Percentiles rank a stretch among this genome's conserved stretches.
Conservation (phyloP, 306 rosid genomes). For the cucumber (Cucumis sativus) region DNA sequence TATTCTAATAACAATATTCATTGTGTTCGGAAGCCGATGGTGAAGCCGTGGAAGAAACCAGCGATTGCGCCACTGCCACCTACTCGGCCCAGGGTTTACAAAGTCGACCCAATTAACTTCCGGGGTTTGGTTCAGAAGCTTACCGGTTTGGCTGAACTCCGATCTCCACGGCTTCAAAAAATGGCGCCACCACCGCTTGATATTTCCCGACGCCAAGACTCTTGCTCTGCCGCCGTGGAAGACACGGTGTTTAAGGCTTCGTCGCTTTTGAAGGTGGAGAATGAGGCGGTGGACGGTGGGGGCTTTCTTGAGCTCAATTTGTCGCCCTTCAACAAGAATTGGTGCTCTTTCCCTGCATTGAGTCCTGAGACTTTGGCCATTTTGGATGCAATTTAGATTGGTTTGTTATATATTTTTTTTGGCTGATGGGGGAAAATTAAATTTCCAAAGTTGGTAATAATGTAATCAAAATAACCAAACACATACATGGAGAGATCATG, state of each 20-base stretch:
- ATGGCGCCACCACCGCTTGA: constrained; percentile 19
- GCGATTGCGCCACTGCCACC: constrained; percentile 43
- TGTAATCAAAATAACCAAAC: neutral
- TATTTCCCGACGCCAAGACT: neutral
- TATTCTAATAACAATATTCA: constrained; percentile 18
- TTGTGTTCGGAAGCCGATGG: constrained; percentile 28
- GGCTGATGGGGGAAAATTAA: neutral
- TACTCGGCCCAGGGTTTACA: constrained; percentile 38
- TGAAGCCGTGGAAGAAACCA: constrained; percentile 55
- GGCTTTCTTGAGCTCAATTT: neutral
- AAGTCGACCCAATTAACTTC: constrained; percentile 69
- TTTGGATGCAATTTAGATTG: constrained; percentile 1
- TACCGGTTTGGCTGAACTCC: constrained; percentile 31
- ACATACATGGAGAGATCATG: neutral
- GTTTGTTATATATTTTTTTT: neutral
- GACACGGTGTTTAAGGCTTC: neutral
- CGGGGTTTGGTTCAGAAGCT: constrained; percentile 60
- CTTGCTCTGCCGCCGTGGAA: neutral
- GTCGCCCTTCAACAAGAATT: constrained; percentile 2
- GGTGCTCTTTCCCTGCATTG: constrained; percentile 1
- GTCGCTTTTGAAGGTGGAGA: neutral
- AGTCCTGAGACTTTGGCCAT: constrained; percentile 1
- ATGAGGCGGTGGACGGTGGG: neutral
- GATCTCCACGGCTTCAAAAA: constrained; percentile 16
- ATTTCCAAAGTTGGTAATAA: neutral